These are phyloP conservation scores for Tuber umbilicatum DNA, from an alignment of 495 filamentous ascomycete species.

Conservation along the genomic window DNA sequence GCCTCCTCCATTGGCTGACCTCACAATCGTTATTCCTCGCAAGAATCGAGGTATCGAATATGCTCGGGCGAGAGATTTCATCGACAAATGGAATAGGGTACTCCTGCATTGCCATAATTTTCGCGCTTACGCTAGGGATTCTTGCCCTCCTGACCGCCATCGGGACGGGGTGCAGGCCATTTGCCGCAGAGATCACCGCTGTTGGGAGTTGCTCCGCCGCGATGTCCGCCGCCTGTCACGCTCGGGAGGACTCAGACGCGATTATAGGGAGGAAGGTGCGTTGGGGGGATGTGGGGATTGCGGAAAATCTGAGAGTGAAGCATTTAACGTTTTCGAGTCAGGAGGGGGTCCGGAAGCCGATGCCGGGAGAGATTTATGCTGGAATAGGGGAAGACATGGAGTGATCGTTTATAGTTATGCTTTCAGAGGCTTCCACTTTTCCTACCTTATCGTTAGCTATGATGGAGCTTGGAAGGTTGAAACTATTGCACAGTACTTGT, in stretches of 20 bases:
- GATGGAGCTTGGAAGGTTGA: neutral
- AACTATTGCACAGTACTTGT: no score
- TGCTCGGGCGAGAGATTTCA: constrained; percentile 3
- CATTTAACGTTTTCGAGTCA: no score
- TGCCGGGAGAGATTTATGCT: neutral
- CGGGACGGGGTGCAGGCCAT: neutral
- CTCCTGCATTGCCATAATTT: constrained; percentile 18
- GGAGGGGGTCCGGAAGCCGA: neutral
- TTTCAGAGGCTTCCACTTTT: neutral
- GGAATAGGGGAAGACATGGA: neutral
- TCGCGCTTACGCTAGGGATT: neutral
- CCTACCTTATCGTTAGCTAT: neutral
- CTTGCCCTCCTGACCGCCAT: neutral
- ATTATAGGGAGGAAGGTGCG: neutral
- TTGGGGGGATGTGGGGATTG: neutral
- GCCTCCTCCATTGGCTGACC: constrained; percentile 45
- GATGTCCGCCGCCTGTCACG: neutral
- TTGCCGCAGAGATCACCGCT: neutral
- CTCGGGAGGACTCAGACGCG: no score
- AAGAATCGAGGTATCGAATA: constrained; percentile 26
- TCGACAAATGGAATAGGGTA: constrained; percentile 6
- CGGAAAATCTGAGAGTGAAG: neutral
- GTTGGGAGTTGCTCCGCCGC: constrained; percentile 1
- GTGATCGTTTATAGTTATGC: neutral
- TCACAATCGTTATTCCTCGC: constrained; percentile 46